Percentiles rank a stretch among this genome's conserved stretches.
phyloP scores from a whole-genome alignment of 192 early-diverging fungal species.

The Entophlyctis helioformis region DNA sequence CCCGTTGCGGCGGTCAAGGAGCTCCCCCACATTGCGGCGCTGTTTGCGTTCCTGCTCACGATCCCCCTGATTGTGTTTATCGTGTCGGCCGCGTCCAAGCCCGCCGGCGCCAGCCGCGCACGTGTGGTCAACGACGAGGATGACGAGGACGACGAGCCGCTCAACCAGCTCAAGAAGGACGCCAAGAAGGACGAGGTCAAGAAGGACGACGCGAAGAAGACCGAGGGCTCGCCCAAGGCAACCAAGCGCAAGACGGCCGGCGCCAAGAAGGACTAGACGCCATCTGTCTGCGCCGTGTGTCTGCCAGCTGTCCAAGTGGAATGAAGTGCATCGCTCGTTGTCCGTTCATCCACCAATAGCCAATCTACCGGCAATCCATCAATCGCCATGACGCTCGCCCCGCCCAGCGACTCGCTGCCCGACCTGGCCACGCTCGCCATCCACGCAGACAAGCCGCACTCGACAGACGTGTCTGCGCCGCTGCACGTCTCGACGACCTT shows the following conservation, averaged over 20 bases:
- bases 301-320: neutral
- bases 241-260: neutral
- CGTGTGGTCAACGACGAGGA: neutral
- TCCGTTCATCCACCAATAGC: no score
- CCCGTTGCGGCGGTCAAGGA: slow-evolving; percentile 26
- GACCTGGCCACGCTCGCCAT: slow-evolving; percentile 25
- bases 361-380: neutral
- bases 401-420: neutral
- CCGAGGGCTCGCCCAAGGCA: no score
- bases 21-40: slow-evolving; percentile 17
- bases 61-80: neutral
- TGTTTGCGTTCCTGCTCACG: slow-evolving; percentile 6
- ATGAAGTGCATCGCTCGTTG: neutral
- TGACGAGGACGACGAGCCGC: neutral
- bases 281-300: neutral
- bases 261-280: slow-evolving; percentile 3
- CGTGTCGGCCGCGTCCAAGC: neutral
- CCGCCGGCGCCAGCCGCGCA: neutral
- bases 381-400: neutral
- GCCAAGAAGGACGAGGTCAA: neutral
- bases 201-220: neutral
- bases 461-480: slow-evolving; percentile 37
- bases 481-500: slow-evolving; percentile 48
- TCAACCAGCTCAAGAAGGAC: neutral
- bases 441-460: slow-evolving; percentile 35